Percentiles rank a stretch among this genome's conserved stretches.
Evolutionary conservation across 208 protist genomes (phyloP).

Genomic region (Acanthamoeba culbertsoni): DNA sequence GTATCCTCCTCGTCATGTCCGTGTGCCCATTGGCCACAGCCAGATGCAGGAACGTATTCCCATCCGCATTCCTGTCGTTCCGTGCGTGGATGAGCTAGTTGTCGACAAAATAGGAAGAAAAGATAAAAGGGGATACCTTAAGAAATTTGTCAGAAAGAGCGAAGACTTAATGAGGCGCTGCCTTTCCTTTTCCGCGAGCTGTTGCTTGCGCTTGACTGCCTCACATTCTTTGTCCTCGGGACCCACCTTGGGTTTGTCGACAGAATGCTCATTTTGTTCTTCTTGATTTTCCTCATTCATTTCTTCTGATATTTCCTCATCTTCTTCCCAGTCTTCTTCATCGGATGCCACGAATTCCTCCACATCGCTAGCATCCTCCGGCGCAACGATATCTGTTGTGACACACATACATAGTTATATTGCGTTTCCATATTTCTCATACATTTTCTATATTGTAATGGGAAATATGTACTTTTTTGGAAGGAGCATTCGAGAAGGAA

Average conservation of each 20-base stretch:
- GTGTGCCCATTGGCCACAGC: not conserved
- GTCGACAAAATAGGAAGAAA: too few relatives aligned
- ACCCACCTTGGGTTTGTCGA: not conserved
- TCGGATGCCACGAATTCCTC: not conserved
- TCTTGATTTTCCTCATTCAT: not conserved
- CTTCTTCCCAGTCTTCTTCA: not conserved
- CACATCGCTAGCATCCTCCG: not conserved
- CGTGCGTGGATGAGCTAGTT: not conserved
- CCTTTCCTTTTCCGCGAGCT: too few relatives aligned
- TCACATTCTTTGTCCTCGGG: not conserved
- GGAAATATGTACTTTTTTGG: not conserved
- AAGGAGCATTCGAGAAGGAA: not conserved
- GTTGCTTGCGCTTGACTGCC: not conserved
- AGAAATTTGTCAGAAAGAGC: not conserved
- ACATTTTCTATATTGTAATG: not conserved
- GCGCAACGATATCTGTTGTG: not conserved
- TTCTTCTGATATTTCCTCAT: not conserved
- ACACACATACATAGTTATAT: not conserved
- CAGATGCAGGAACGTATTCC: slow-evolving; percentile 11
- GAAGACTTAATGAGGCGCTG: not conserved
- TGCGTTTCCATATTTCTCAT: not conserved
- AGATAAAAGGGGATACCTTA: not conserved
- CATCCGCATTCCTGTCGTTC: not conserved
- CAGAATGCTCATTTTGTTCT: not conserved
- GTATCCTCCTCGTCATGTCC: not conserved